These are phyloP conservation scores for Calocera viscosa DNA, from an alignment of 768 basidiomycete genomes.

Conservation along the genomic window DNA sequence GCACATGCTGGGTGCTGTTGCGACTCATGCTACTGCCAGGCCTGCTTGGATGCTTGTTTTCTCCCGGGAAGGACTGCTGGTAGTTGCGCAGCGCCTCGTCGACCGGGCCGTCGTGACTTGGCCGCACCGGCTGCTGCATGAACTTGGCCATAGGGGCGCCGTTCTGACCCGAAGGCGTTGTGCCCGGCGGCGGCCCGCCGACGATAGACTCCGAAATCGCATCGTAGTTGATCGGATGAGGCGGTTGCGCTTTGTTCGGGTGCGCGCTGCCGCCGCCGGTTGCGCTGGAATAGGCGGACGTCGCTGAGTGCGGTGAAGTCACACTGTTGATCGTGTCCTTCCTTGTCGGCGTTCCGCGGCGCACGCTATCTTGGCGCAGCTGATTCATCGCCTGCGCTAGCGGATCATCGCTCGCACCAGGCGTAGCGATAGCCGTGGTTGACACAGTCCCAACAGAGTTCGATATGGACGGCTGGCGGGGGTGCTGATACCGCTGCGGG, in stretches of 20 bases:
- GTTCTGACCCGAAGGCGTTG: conserved; percentile 22
- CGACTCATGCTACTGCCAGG: conserved; percentile 32
- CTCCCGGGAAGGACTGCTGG: conserved; percentile 77
- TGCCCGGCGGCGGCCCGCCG: conserved; percentile 30
- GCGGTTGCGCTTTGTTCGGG: conserved; percentile 10
- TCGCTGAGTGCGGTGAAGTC: neutral
- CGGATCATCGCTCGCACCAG: conserved; percentile 18
- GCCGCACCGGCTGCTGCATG: conserved; percentile 48
- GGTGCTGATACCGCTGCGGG: conserved; percentile 38
- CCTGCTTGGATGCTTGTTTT: conserved; percentile 29
- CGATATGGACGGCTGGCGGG: conserved; percentile 15
- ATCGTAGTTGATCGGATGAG: conserved; percentile 46
- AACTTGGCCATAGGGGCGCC: conserved; percentile 50
- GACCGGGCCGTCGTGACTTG: conserved; percentile 38
- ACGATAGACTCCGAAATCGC: conserved; percentile 66
- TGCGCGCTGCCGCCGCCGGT: neutral
- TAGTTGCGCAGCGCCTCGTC: conserved; percentile 67
- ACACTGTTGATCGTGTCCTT: neutral
- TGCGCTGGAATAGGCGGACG: neutral
- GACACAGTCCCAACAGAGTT: conserved; percentile 26
- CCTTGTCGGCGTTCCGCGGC: neutral
- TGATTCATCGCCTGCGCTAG: conserved; percentile 15
- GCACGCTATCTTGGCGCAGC: conserved; percentile 9
- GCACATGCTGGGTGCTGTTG: conserved; percentile 24
- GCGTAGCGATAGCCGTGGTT: conserved; percentile 28